Conservation (phyloP, 805 yeast species). For the Candida sonorensis region DNA sequence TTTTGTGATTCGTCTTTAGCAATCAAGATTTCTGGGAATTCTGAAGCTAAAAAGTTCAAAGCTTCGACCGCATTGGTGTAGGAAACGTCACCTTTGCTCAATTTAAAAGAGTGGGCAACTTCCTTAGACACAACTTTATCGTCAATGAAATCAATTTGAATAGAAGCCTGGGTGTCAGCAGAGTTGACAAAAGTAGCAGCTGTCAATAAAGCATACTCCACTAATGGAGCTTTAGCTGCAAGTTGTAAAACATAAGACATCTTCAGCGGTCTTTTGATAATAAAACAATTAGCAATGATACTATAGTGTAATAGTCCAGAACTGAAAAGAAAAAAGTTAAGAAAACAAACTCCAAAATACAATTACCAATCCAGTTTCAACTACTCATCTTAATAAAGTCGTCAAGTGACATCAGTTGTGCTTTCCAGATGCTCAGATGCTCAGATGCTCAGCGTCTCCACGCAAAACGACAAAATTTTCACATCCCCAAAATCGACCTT, state of each 20-base stretch:
- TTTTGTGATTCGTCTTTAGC: constrained; percentile 36
- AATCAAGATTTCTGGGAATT: constrained; percentile 41
- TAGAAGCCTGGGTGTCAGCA: constrained; percentile 32
- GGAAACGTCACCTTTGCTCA: constrained; percentile 37
- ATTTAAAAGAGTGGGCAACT: constrained; percentile 34
- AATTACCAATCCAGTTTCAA: too few relatives aligned
- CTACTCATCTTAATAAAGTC: too few relatives aligned
- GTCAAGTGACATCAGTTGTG: too few relatives aligned
- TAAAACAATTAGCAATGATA: background rate
- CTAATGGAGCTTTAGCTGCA: constrained; percentile 81
- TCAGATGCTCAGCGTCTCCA: too few relatives aligned
- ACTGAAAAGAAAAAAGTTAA: too few relatives aligned
- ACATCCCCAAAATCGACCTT: too few relatives aligned
- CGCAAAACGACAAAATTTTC: too few relatives aligned
- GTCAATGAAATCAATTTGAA: constrained; percentile 63
- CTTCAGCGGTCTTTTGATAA: constrained; percentile 13
- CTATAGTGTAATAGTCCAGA: too few relatives aligned
- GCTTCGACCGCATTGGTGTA: constrained; percentile 37
- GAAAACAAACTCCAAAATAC: too few relatives aligned
- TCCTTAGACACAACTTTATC: constrained; percentile 53
- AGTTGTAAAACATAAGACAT: constrained; percentile 46
- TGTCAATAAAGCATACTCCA: constrained; percentile 72
- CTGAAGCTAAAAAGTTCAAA: constrained; percentile 42
- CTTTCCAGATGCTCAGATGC: too few relatives aligned
- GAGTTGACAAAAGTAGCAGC: constrained; percentile 72